Base-by-base conservation (phyloP, 2,329 filamentous ascomycete species). In the Paecilomyces sp. region DNA sequence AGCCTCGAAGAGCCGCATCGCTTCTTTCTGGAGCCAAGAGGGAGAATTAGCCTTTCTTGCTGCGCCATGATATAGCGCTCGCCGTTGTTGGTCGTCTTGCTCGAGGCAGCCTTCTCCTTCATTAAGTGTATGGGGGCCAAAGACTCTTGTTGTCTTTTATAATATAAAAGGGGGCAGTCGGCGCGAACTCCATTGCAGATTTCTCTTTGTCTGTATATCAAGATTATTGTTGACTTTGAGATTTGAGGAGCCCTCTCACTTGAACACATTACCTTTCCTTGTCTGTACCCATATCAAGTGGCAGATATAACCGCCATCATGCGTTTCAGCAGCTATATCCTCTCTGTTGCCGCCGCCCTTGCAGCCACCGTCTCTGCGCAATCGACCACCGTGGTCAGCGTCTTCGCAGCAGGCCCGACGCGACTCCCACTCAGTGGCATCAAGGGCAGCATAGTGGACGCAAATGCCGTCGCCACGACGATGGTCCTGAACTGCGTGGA, bases 381-480 rank as follows among this genome's bases (percentile, higher is more conserved):
- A 4, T 59, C 56, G 13, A 62, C 61, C 22, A 61, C 59, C 22
- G 25, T 53, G 15, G 57, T 66, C 47, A n/a, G 60, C n/a, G 11
- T 64, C 47, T 65, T 65, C 50, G 58, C 58, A 18, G 58, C 56
- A 12, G 58, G 58, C 25, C 18, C 53, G 9, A 61, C 59, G 22
- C 57, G 54, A 15, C 7, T 63, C 22, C 33, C 55, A 9, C 22
- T 60, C 11, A 22, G 13, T n/a, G 55, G 25, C 24, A 11, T 63
- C 12, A 57, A 36, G 24, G 65, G 54, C 22, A 65, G 65, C 56
- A 54, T 67, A 55, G 55, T 67, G 30, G 50, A 36, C 22, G 66
- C 36, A 53, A 60, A 66, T 47, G 57, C 59, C 30, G 52, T 54
- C 12, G 62, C 64, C 47, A 67, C 66, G n/a, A 64, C 62, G 15